Conservation (phyloP, 768 basidiomycete genomes). For the Crucibulum laeve region DNA sequence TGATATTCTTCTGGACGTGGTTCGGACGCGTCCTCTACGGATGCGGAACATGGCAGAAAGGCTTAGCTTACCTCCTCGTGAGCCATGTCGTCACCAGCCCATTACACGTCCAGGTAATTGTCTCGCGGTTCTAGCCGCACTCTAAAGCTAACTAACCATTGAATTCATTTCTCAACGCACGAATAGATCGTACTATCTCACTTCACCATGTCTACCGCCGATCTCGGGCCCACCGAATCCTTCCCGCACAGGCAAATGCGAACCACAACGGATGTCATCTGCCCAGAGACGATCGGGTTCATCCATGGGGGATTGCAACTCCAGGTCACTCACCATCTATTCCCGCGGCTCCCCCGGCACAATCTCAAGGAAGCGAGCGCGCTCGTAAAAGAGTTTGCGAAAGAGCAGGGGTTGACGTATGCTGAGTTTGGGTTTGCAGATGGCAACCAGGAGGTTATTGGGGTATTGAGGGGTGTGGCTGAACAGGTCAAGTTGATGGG, state of each 20-base stretch:
- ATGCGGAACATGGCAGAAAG: slow-evolving; percentile 67
- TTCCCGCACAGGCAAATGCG: slow-evolving; percentile 93
- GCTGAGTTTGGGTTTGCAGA: slow-evolving; percentile 88
- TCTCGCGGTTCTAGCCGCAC: slow-evolving; percentile 1
- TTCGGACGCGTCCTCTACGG: slow-evolving; percentile 66
- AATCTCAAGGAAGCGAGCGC: slow-evolving; percentile 80
- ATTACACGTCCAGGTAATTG: slow-evolving; percentile 85
- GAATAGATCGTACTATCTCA: slow-evolving; percentile 91
- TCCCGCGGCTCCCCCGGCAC: slow-evolving; percentile 93
- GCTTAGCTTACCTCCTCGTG: slow-evolving; percentile 72
- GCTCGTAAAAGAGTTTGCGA: slow-evolving; percentile 84
- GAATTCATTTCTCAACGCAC: background rate
- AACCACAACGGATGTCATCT: slow-evolving; percentile 96
- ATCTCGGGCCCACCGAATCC: slow-evolving; percentile 86
- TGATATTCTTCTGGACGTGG: slow-evolving; percentile 90
- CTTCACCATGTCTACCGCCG: slow-evolving; percentile 91
- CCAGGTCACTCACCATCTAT: slow-evolving; percentile 96
- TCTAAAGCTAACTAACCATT: background rate
- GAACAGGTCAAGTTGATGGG: slow-evolving; percentile 82
- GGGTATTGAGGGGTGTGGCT: slow-evolving; percentile 81
- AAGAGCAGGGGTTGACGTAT: slow-evolving; percentile 80
- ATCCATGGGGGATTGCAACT: slow-evolving; percentile 97
- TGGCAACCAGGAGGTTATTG: slow-evolving; percentile 81
- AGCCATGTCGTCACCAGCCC: slow-evolving; percentile 87
- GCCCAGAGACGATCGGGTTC: slow-evolving; percentile 77